Percentiles rank a stretch among this genome's conserved stretches.
These are phyloP conservation scores for Austroboletus novae-zelandiae DNA, from an alignment of 1,284 basidiomycete genomes.

Conservation along the genomic window DNA sequence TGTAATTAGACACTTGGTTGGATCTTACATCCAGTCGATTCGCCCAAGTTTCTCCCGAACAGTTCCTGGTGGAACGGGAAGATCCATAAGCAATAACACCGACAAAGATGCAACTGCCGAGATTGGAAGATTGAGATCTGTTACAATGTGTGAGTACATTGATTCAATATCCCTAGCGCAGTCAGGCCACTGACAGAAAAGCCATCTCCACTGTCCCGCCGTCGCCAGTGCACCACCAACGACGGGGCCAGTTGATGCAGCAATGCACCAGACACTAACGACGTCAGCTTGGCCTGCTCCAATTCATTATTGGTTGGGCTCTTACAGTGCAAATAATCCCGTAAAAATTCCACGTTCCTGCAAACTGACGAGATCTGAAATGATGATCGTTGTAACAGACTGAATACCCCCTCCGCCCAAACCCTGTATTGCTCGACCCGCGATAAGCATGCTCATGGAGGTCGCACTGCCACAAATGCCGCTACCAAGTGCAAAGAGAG, in stretches of 20 bases:
- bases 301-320: no score
- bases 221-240: constrained; percentile 37
- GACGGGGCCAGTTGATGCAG: constrained; percentile 31
- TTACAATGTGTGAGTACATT: no score
- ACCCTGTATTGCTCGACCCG: no score
- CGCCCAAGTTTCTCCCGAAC: constrained; percentile 3
- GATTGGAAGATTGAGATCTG: constrained; percentile 10
- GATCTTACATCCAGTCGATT: constrained; percentile 11
- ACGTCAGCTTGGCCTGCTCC: no score
- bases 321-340: no score
- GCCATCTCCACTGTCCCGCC: constrained; percentile 37
- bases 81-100: neutral
- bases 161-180: neutral
- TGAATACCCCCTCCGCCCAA: no score
- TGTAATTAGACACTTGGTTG: neutral
- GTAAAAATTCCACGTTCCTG: no score
- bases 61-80: neutral
- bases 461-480: no score
- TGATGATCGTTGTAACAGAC: no score
- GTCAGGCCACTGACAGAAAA: constrained; percentile 30
- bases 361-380: no score
- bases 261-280: constrained; percentile 4
- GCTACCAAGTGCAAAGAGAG: no score
- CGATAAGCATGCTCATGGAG: no score
- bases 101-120: neutral